Conservation (phyloP, 306 rosid genomes). For the Sicyos baderoa region DNA sequence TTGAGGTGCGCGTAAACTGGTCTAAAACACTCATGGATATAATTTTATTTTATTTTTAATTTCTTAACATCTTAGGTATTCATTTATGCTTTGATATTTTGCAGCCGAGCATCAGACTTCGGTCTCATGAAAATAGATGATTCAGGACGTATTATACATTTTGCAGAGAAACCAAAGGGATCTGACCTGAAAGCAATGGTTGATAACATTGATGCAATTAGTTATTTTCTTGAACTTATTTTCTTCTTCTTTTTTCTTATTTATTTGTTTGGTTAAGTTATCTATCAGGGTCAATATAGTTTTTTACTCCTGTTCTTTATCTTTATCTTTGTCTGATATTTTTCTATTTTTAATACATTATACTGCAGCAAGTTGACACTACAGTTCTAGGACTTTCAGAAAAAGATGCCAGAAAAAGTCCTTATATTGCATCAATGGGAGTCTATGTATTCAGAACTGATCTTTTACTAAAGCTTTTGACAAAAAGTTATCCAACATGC, state of each 20-base stretch:
- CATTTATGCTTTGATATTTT: neutral
- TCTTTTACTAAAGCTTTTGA: slow-evolving; percentile 57
- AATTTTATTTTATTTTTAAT: too few relatives aligned
- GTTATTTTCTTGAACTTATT: neutral
- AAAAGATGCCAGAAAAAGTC: slow-evolving; percentile 47
- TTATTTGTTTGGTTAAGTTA: neutral
- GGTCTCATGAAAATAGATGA: slow-evolving; percentile 81
- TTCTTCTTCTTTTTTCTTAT: neutral
- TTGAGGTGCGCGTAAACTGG: too few relatives aligned
- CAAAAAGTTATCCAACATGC: slow-evolving; percentile 51
- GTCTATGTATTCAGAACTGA: slow-evolving; percentile 84
- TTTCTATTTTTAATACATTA: neutral
- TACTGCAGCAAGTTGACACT: slow-evolving; percentile 82
- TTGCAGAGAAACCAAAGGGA: slow-evolving; percentile 92
- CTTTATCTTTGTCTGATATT: slow-evolving; percentile 2
- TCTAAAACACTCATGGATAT: neutral
- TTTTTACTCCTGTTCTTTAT: neutral
- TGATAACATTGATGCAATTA: slow-evolving; percentile 16
- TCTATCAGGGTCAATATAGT: neutral
- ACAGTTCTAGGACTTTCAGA: slow-evolving; percentile 68
- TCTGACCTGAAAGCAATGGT: slow-evolving; percentile 85
- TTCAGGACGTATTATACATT: slow-evolving; percentile 58
- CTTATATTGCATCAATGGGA: slow-evolving; percentile 97
- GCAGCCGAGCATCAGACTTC: slow-evolving; percentile 57
- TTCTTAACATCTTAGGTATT: neutral